Percentiles rank a stretch among this genome's conserved stretches.
Evolutionary conservation across 148 eudicot genomes (phyloP).

Genomic region (Chenopodium quinoa): DNA sequence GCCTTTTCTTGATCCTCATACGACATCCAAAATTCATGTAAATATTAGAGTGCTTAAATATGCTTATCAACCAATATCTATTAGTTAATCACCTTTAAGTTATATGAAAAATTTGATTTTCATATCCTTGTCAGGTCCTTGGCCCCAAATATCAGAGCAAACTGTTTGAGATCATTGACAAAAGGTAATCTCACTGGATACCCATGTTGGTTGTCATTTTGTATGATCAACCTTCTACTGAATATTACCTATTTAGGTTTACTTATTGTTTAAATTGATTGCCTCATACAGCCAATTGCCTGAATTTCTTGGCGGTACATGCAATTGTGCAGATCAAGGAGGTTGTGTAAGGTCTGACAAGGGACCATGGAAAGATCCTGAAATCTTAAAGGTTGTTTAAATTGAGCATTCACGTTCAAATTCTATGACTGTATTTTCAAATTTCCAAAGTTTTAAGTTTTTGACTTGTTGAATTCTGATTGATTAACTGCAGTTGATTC

Average conservation of each 20-base stretch:
- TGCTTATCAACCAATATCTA: not conserved
- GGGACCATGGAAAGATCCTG: constrained; percentile 88
- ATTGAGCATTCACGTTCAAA: not conserved
- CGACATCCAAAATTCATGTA: constrained; percentile 81
- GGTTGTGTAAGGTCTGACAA: constrained; percentile 77
- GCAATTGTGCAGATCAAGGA: constrained; percentile 69
- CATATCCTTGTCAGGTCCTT: constrained; percentile 54
- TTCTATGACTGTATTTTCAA: not conserved
- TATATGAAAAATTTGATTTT: not conserved
- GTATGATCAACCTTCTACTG: not conserved
- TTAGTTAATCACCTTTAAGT: not conserved
- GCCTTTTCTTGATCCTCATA: constrained; percentile 71
- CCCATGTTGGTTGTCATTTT: not conserved
- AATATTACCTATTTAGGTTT: not conserved
- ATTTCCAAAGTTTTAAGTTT: not conserved
- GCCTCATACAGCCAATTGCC: constrained; percentile 67
- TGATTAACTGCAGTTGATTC: constrained; percentile 37
- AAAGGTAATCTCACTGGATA: constrained; percentile 39
- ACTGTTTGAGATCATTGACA: constrained; percentile 76
- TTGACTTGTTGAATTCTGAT: not conserved
- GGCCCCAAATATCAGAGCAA: constrained; percentile 69
- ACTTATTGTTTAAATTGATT: constrained; percentile 14
- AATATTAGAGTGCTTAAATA: not conserved
- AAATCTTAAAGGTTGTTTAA: constrained; percentile 49
- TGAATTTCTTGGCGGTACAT: constrained; percentile 74